phyloP scores from a whole-genome alignment of 805 yeast genomes.

The Metschnikowia colocasiae region DNA sequence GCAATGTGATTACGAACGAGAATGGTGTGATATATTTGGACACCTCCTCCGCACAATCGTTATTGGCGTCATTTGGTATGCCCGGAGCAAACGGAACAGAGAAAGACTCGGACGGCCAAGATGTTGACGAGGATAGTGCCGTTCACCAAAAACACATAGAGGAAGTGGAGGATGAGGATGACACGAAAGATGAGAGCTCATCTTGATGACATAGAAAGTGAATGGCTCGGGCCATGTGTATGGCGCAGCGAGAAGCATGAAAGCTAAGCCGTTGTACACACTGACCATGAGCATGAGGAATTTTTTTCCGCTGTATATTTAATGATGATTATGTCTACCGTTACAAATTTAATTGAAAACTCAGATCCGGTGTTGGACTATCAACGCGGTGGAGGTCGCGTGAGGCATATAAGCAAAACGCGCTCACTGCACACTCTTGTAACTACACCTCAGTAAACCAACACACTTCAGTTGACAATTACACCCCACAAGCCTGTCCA shows the following conservation, averaged over 20 bases:
- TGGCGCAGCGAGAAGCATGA: neutral
- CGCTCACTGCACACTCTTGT: neutral
- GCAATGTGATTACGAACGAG: conserved; percentile 51
- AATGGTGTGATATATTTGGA: conserved; percentile 66
- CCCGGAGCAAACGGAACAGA: conserved; percentile 26
- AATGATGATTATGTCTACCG: conserved; percentile 16
- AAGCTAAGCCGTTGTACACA: neutral
- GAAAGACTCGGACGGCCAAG: conserved; percentile 24
- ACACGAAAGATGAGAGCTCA: conserved; percentile 1
- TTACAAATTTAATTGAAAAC: neutral
- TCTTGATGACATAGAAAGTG: conserved; percentile 5
- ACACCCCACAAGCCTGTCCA: neutral
- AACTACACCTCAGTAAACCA: neutral
- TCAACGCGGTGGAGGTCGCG: neutral
- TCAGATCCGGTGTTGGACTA: neutral
- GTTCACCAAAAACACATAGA: conserved; percentile 31
- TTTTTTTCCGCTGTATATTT: conserved; percentile 12
- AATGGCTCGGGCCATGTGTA: conserved; percentile 2
- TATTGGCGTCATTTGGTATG: conserved; percentile 49
- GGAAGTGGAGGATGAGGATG: conserved; percentile 30
- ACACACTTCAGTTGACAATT: neutral
- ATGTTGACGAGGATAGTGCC: conserved; percentile 27
- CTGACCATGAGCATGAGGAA: neutral
- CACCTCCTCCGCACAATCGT: conserved; percentile 59
- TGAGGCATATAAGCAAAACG: conserved; percentile 7